Conservation (phyloP, 139 green algal genomes). For the Mychonastes homosphaera region DNA sequence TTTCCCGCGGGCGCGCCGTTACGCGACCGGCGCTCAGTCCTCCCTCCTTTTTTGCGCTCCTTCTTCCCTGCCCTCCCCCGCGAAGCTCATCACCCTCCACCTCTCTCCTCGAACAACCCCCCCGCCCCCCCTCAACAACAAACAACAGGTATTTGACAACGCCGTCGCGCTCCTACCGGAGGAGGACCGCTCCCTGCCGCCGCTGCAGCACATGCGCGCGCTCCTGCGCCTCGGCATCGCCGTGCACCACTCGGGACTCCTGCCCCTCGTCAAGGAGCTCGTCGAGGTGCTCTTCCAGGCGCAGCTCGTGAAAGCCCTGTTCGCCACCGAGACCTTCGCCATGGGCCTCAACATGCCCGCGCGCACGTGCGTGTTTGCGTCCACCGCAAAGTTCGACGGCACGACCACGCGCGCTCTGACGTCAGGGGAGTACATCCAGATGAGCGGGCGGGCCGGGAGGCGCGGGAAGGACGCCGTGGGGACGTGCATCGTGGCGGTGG, state of each 20-base stretch:
- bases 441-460: constrained; percentile 84
- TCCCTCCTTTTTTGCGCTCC: neutral
- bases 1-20: neutral
- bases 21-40: neutral
- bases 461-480: constrained; percentile 83
- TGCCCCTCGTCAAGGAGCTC: constrained; percentile 95
- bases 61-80: neutral
- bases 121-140: neutral
- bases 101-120: neutral
- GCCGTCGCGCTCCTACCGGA: constrained; percentile 64
- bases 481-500: constrained; percentile 80
- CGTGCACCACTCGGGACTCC: constrained; percentile 88
- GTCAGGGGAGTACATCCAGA: constrained; percentile 71
- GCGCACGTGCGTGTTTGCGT: constrained; percentile 82
- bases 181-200: constrained; percentile 69
- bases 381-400: constrained; percentile 86
- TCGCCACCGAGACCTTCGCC: constrained; percentile 92
- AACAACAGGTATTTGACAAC: constrained; percentile 55
- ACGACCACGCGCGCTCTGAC: constrained; percentile 23
- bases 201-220: constrained; percentile 62
- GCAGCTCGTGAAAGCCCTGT: constrained; percentile 49
- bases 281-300: constrained; percentile 95
- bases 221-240: constrained; percentile 77
- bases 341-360: constrained; percentile 99
- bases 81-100: neutral